These are phyloP conservation scores for sunflower (Helianthus annuus) DNA, from an alignment of 129 eudicot species.

Conservation along the genomic window DNA sequence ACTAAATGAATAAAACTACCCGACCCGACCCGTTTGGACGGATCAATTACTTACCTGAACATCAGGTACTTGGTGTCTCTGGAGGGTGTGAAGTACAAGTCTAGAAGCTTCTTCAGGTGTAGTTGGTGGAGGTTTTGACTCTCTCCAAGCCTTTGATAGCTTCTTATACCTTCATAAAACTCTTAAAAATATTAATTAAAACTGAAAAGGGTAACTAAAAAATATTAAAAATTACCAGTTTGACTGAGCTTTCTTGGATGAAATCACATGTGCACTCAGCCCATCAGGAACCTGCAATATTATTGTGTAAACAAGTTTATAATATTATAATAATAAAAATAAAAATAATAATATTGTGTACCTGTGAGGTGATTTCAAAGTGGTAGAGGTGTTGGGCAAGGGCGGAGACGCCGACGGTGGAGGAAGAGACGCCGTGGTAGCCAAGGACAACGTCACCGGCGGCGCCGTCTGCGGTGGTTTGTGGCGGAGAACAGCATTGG, in stretches of 20 bases:
- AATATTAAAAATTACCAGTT: conserved; percentile 51
- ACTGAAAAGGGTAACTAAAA: not conserved
- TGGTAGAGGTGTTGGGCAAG: conserved; percentile 76
- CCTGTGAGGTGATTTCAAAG: conserved; percentile 86
- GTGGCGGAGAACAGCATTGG: conserved; percentile 36
- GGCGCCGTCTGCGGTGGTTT: not conserved
- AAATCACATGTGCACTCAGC: conserved; percentile 65
- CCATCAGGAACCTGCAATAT: conserved; percentile 69
- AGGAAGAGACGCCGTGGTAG: conserved; percentile 63
- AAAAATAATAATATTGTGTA: conserved; percentile 4
- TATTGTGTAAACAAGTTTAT: not conserved
- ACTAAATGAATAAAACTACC: too few species aligned
- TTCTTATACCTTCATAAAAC: conserved; percentile 62
- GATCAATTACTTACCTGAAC: conserved; percentile 55
- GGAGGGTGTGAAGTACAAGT: conserved; percentile 58
- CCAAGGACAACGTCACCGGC: conserved; percentile 39
- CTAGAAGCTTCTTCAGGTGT: conserved; percentile 78
- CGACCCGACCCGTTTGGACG: not conserved
- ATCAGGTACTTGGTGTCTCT: conserved; percentile 58
- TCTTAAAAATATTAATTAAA: not conserved
- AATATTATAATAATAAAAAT: too few species aligned
- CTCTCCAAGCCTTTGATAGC: conserved; percentile 75
- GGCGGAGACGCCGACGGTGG: conserved; percentile 64
- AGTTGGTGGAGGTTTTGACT: conserved; percentile 75
- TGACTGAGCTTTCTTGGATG: conserved; percentile 80